Base-by-base conservation (phyloP, 2,329 filamentous ascomycete species). In the Exserohilum turcica region DNA sequence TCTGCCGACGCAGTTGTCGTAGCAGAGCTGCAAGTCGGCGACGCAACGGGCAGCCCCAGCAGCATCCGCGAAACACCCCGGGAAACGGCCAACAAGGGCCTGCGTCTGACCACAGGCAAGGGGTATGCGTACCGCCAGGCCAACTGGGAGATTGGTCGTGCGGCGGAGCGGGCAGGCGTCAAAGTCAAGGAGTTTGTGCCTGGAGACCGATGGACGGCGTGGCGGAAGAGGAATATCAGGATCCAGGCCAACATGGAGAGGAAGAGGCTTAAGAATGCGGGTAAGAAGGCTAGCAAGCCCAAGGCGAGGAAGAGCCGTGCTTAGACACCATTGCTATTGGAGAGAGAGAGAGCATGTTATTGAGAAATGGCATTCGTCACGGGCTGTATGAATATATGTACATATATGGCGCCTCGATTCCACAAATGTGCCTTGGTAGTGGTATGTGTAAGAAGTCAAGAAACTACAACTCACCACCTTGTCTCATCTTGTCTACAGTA, bases 91-190 rank as follows among this genome's bases (percentile, higher is more conserved):
- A 61, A 68, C 48, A 66, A 61, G 43, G 56, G 50, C 13, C 54
- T 64, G 50, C 61, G 45, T 58, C 74, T 53, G 66, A 57, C 40
- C 1, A 27, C 13, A 6, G 64, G 81, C 31, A 77, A 81, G 4
- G 84, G 85, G 3, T 87, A 87, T 66, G 84, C 85, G 76, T 87
- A 83, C 68, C 78, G 86, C 59, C 80, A 86, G 73, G 78, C 83
- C 6, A 90, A 90, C 71, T 87, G 84, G 84, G 76, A 85, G 73
- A 88, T 89, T 78, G 86, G 86, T 48, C 76, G 85, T 5, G 80
- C 80, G 24, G 85, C 84, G 5, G 85, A 89, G 74, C 80, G 79
- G 69, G 82, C 82, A 19, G 82, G 82, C 19, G 78, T 86, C 47
- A 78, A 78, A 58, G 84, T 86, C 5, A 76, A 76, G 68, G 63